Evolutionary conservation across 2,329 filamentous ascomycete genomes (phyloP), one percentile per base, ranked within the genome.

Genomic region (Camillea tinctor): DNA sequence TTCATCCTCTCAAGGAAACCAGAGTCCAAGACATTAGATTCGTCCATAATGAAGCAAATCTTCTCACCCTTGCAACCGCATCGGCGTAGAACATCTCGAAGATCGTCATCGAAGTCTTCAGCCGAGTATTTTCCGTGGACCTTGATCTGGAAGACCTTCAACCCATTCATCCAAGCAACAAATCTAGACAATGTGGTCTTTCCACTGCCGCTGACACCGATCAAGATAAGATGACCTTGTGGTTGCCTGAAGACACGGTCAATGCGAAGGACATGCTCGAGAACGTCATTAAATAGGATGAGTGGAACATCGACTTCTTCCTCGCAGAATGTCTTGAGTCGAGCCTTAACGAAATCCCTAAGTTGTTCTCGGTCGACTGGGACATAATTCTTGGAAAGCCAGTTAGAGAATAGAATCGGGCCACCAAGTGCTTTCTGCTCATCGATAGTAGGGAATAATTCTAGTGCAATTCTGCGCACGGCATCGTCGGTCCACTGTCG

Each of bases 41-140:
- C 95, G 74, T 99, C 95, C 93, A 99, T 98, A 80, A 99, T 97
- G 81, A 99, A 99, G 79, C 96, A 99, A 54, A 99, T 96, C 82
- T 98, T 98, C 75, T 99, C 95, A 40, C 95, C 95, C 81, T 97
- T 97, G 81, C 94, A 98, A 64, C 95, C 95, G 69, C 92, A 96
- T 59, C 95, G 87, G 52, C 95, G 89, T 49, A 99, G 86, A 8
- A 99, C 95, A 72, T 93, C 94, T 66, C 96, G 87, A 40, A 99
- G 81, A 75, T 99, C 95, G 60, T 99, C 96, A 72, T 99, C 95
- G 72, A 99, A 99, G 78, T 99, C 95, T 73, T 98, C 95, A 1
- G 91, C 91, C 17, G 95, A 97, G 78, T 99, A 99, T 74, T 94
- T 97, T 66, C 95, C 95, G 71, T 99, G 95, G 0, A 99, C 95